Evolutionary conservation across 352 stramenopile genomes (phyloP).

Genomic region (Globisporangium iwayamae): DNA sequence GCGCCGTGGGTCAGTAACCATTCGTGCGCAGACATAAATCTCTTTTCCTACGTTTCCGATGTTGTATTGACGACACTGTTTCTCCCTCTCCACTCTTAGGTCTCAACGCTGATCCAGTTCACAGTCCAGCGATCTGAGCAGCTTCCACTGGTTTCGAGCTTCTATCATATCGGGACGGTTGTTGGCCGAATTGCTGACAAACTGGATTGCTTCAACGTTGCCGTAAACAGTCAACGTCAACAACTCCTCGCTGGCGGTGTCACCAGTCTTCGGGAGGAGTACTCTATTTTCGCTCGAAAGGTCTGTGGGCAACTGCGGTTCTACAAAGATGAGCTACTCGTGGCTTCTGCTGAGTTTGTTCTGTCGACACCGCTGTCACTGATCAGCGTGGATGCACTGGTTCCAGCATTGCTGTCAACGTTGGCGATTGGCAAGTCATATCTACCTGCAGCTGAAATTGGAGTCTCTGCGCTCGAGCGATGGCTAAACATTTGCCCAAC

Average conservation of each 20-base stretch:
- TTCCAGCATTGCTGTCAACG: conserved; percentile 39
- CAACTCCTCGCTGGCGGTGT: neutral
- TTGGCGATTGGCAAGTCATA: conserved; percentile 64
- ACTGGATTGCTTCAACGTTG: conserved; percentile 22
- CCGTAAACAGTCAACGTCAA: neutral
- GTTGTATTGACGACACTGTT: neutral
- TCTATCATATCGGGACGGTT: conserved; percentile 56
- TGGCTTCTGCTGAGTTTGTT: conserved; percentile 56
- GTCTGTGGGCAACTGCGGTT: conserved; percentile 53
- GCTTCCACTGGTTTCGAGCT: conserved; percentile 51
- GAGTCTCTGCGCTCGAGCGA: conserved; percentile 46
- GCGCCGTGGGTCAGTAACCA: conserved; percentile 43
- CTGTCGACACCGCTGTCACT: conserved; percentile 45
- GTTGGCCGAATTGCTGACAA: conserved; percentile 27
- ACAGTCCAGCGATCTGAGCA: conserved; percentile 27
- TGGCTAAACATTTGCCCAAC: conserved; percentile 36
- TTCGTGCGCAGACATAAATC: neutral
- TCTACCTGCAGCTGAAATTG: conserved; percentile 53
- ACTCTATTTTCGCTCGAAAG: conserved; percentile 39
- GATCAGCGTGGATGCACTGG: conserved; percentile 26
- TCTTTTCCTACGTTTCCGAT: neutral
- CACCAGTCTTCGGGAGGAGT: conserved; percentile 19
- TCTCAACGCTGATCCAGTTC: conserved; percentile 30
- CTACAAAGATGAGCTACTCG: conserved; percentile 76
- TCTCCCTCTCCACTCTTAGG: conserved; percentile 17